phyloP scores from a whole-genome alignment of 495 filamentous ascomycete genomes.

The Penicillium cinerascens region DNA sequence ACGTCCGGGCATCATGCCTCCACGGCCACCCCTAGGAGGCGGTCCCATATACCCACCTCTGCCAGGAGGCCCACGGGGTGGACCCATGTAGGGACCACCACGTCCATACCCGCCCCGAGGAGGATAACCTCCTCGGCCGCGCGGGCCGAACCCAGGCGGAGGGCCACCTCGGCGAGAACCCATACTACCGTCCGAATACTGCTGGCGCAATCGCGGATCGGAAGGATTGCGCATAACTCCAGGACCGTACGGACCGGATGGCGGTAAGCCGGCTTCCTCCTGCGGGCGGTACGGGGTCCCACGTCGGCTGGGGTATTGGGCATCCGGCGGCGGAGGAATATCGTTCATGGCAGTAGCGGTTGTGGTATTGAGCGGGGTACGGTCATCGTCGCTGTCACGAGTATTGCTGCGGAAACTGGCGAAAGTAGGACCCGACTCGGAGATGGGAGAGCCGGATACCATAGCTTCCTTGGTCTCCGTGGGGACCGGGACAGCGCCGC shows the following conservation, averaged over 20 bases:
- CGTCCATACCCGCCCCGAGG: conserved; percentile 59
- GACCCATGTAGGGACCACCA: conserved; percentile 47
- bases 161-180: conserved; percentile 49
- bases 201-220: conserved; percentile 52
- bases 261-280: conserved; percentile 66
- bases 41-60: conserved; percentile 38
- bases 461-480: conserved; percentile 53
- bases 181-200: conserved; percentile 61
- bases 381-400: conserved; percentile 68
- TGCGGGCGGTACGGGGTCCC: conserved; percentile 40
- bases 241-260: conserved; percentile 35
- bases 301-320: conserved; percentile 20
- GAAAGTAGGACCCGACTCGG: conserved; percentile 67
- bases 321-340: conserved; percentile 19
- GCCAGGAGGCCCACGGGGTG: conserved; percentile 33
- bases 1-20: conserved; percentile 48
- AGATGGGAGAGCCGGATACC: conserved; percentile 42
- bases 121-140: conserved; percentile 28
- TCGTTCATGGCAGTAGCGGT: conserved; percentile 37
- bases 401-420: conserved; percentile 70
- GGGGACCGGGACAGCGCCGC: conserved; percentile 23
- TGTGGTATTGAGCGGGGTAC: conserved; percentile 71
- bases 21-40: conserved; percentile 23
- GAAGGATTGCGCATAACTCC: conserved; percentile 39
- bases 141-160: conserved; percentile 37